phyloP scores from a whole-genome alignment of 2,329 filamentous ascomycete genomes.

The Teratosphaeria pseudoeucalypti region DNA sequence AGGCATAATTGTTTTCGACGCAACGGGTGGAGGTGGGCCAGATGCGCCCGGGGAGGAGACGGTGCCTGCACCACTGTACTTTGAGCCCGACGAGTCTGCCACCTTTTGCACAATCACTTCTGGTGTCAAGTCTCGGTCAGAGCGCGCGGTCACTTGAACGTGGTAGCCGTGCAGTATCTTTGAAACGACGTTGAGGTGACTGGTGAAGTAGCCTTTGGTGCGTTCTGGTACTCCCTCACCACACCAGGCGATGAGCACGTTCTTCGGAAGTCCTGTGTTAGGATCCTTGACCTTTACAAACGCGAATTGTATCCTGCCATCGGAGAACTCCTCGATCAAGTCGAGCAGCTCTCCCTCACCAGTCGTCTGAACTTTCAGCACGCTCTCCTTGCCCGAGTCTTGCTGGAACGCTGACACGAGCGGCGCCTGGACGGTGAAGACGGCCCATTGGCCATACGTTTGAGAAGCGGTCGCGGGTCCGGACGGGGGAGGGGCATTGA shows the following conservation, averaged over 20 bases:
- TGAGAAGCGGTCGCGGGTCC: conserved; percentile 55
- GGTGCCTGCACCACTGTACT: conserved; percentile 65
- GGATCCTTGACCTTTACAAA: conserved; percentile 95
- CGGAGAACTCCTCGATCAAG: conserved; percentile 89
- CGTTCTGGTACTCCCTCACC: conserved; percentile 96
- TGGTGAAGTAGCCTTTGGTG: conserved; percentile 97
- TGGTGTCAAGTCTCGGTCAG: conserved; percentile 76
- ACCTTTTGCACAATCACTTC: conserved; percentile 89
- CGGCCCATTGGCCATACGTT: conserved; percentile 83
- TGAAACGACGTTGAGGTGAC: conserved; percentile 77
- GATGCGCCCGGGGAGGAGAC: conserved; percentile 34
- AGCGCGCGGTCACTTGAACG: conserved; percentile 91
- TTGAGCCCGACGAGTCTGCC: conserved; percentile 84
- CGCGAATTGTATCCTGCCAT: conserved; percentile 92
- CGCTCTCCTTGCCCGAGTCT: conserved; percentile 80
- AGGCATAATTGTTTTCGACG: conserved; percentile 87
- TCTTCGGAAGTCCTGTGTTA: conserved; percentile 81
- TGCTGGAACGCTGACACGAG: conserved; percentile 84
- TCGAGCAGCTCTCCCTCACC: conserved; percentile 89
- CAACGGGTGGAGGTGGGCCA: conserved; percentile 57
- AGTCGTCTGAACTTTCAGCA: conserved; percentile 86
- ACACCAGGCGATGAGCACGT: conserved; percentile 90
- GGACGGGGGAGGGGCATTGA: conserved; percentile 49
- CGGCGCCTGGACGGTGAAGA: conserved; percentile 87
- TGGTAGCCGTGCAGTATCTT: conserved; percentile 95